These are phyloP conservation scores for Wickerhamiella sorbophila DNA, from an alignment of 805 yeast species.

Conservation along the genomic window DNA sequence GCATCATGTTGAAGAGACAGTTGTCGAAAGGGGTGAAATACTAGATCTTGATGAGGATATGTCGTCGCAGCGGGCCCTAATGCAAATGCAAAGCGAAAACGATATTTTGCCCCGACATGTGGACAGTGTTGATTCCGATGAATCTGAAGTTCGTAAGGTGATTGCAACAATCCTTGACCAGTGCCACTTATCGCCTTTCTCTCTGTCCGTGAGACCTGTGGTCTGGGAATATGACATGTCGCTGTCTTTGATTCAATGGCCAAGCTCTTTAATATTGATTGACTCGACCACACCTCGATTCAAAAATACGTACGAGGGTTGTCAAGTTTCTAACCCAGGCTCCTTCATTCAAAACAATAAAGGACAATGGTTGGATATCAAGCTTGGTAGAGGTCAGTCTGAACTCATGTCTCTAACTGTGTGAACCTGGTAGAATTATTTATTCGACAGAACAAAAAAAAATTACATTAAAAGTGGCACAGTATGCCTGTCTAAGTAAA, in stretches of 20 bases:
- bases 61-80: not conserved
- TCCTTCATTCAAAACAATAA: constrained; percentile 32
- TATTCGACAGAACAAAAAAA: no score
- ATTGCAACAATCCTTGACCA: constrained; percentile 78
- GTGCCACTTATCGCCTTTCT: constrained; percentile 75
- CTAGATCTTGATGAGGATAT: constrained; percentile 1
- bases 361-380: constrained; percentile 61
- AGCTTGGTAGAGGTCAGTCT: constrained; percentile 42
- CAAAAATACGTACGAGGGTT: constrained; percentile 68
- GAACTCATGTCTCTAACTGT: constrained; percentile 7
- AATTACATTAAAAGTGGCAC: no score
- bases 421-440: no score
- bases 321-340: constrained; percentile 65
- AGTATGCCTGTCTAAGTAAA: no score
- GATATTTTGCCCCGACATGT: not conserved
- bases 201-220: constrained; percentile 43
- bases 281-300: constrained; percentile 62
- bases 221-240: constrained; percentile 57
- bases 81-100: not conserved
- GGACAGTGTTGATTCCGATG: constrained; percentile 13
- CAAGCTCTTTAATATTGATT: constrained; percentile 43
- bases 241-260: constrained; percentile 64
- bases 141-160: constrained; percentile 31
- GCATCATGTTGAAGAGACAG: not conserved
- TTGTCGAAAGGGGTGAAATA: not conserved